A percentile compares a stretch with the other conserved stretches of the same genome.
These are phyloP conservation scores for Tuber microsphaerosporum DNA, from an alignment of 495 filamentous ascomycete species.

Conservation along the genomic window DNA sequence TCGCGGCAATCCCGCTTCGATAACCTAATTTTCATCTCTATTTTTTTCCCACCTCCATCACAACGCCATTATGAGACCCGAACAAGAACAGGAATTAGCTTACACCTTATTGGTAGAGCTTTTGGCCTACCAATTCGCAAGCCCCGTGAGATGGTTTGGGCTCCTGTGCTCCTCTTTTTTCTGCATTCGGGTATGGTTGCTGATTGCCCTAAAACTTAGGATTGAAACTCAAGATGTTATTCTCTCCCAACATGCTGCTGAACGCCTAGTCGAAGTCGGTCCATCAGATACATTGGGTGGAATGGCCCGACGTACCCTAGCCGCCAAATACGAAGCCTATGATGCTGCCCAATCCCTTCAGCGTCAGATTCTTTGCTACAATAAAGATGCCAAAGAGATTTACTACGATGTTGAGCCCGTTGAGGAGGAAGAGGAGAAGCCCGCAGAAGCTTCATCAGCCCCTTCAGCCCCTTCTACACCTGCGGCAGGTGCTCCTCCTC, in stretches of 20 bases:
- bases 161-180: not conserved
- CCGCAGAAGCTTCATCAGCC: slow-evolving; percentile 47
- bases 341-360: slow-evolving; percentile 93
- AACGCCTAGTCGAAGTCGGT: slow-evolving; percentile 95
- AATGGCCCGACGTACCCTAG: slow-evolving; percentile 93
- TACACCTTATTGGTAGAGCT: slow-evolving; percentile 97
- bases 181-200: slow-evolving; percentile 10
- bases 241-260: slow-evolving; percentile 86
- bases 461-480: slow-evolving; percentile 48
- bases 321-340: slow-evolving; percentile 97
- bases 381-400: slow-evolving; percentile 98
- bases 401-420: slow-evolving; percentile 98
- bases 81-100: slow-evolving; percentile 96
- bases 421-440: slow-evolving; percentile 72
- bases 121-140: slow-evolving; percentile 97
- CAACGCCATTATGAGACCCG: slow-evolving; percentile 74
- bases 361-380: slow-evolving; percentile 97
- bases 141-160: slow-evolving; percentile 75
- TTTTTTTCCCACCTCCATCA: slow-evolving; percentile 25
- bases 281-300: slow-evolving; percentile 96
- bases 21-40: slow-evolving; percentile 22
- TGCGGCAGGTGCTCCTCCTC: slow-evolving; percentile 50
- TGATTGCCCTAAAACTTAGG: slow-evolving; percentile 40
- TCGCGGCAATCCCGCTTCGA: slow-evolving; percentile 13
- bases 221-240: slow-evolving; percentile 99